Evolutionary conservation across 2,329 filamentous ascomycete species (phyloP).

Genomic region (Colletotrichum sp.): DNA sequence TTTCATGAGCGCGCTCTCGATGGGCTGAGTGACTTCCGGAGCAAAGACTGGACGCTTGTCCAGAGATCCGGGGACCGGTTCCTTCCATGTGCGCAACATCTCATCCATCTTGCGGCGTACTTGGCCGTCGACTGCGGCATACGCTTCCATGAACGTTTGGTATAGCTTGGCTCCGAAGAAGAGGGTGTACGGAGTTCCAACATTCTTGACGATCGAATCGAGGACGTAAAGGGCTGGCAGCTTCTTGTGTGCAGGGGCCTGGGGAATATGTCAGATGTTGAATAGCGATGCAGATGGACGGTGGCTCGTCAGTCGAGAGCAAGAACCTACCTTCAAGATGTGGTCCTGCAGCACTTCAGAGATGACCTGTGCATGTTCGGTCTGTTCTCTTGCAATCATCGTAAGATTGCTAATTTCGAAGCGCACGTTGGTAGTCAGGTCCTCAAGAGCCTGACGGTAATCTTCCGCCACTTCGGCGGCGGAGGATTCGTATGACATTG

Average conservation of each 20-base stretch:
- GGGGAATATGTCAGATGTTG: conserved; percentile 41
- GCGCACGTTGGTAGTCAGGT: conserved; percentile 87
- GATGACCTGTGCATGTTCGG: conserved; percentile 92
- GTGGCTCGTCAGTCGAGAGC: background rate
- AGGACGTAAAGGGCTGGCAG: conserved; percentile 96
- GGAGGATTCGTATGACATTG: conserved; percentile 56
- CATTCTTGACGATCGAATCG: conserved; percentile 98
- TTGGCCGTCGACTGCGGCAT: conserved; percentile 82
- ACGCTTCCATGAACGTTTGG: conserved; percentile 95
- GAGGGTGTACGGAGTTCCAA: conserved; percentile 95
- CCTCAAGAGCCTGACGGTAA: conserved; percentile 91
- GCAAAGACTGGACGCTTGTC: conserved; percentile 93
- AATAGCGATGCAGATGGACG: background rate
- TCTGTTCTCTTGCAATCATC: conserved; percentile 96
- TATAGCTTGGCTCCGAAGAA: conserved; percentile 94
- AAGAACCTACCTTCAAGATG: conserved; percentile 84
- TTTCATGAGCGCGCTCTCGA: conserved; percentile 93
- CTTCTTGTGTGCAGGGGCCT: conserved; percentile 90
- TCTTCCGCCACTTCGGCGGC: conserved; percentile 91
- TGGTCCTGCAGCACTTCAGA: conserved; percentile 90
- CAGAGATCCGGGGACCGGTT: conserved; percentile 91
- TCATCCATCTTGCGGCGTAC: conserved; percentile 94
- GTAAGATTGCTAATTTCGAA: conserved; percentile 98
- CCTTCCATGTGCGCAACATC: conserved; percentile 98
- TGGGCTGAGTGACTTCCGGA: conserved; percentile 83